Base-by-base conservation (phyloP, 331 rosid genomes). In the Quercus phellos region DNA sequence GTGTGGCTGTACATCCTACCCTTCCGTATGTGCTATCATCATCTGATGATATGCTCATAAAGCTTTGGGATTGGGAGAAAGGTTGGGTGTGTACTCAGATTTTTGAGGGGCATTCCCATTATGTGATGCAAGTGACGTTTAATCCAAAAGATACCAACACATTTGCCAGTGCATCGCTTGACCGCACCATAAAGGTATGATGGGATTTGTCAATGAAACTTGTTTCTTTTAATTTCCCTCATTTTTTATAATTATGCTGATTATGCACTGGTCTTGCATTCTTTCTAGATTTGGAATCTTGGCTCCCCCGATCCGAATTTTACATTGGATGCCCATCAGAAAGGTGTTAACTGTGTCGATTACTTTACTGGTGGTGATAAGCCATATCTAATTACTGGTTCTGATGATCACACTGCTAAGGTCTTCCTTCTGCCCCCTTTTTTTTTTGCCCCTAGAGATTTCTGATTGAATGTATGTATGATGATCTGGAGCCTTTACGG, bases 351-450 rank as follows among this genome's bases (percentile, higher is more conserved):
- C 74, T 95, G 99, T 77, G 99, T 95, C 63, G 98, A 95, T 85
- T 95, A 95, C 88, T 95, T 95, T 83, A 95, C 98, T 4, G 99
- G 99, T 68, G 99, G 99, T 75, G 99, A 95, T 89, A 95, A 89
- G 74, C 99, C 99, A 74, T 95, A 89, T 79, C 88, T 95, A 75
- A 95, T 95, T 64, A 91, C 99, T 22, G 99, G 99, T 77, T 95
- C 99, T 75, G 99, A 95, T 84, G 99, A 95, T 82, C 98, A 93
- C 82, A 95, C 99, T 66, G 99, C 99, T 55, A 95, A 95, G 99
- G 99, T 93, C 77, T 82, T 69, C 63, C 77, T 80, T 55, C 56
- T 74, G 32, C 35, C 78, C 75, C 80, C 71, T 34, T 53, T 64
- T 74, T 75, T 55, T 75, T 72, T 69, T 11, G 56, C 43, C 7